Conservation (phyloP, 306 rosid genomes). For the Senna tora region DNA sequence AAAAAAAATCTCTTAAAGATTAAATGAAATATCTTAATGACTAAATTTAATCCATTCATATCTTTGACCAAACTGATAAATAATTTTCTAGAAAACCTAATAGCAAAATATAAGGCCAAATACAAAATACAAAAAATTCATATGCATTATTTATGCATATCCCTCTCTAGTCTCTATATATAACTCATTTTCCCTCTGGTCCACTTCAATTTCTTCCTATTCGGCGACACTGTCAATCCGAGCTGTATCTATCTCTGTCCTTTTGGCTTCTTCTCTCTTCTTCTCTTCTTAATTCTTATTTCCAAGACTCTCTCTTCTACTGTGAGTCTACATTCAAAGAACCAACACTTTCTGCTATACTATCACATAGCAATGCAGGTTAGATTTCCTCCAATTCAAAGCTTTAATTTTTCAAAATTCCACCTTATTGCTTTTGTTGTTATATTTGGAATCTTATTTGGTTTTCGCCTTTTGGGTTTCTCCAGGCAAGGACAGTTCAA, state of each 20-base stretch:
- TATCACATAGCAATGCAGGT: slow-evolving; percentile 41
- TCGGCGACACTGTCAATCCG: slow-evolving; percentile 25
- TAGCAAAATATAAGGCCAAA: too few species aligned
- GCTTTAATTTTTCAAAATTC: slow-evolving; percentile 3
- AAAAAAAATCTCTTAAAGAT: too few species aligned
- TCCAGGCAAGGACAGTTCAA: slow-evolving; percentile 84
- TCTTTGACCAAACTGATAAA: too few species aligned
- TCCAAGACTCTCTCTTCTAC: too few species aligned
- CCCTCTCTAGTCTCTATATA: too few species aligned
- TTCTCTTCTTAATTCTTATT: too few species aligned
- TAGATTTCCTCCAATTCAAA: background rate
- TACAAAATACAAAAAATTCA: too few species aligned
- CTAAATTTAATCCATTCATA: too few species aligned
- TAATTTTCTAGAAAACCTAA: too few species aligned
- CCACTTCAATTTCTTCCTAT: slow-evolving; percentile 20
- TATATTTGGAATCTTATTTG: background rate
- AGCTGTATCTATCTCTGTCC: background rate
- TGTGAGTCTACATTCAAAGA: background rate
- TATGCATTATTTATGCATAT: too few species aligned
- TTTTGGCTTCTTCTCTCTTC: background rate
- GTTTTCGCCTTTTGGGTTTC: slow-evolving; percentile 24
- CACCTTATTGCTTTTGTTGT: background rate
- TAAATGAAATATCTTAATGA: too few species aligned
- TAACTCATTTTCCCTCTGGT: background rate
- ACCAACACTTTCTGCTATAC: background rate